phyloP scores from a whole-genome alignment of 2,329 filamentous ascomycete genomes.

The Calonectria pseudoreteaudii region DNA sequence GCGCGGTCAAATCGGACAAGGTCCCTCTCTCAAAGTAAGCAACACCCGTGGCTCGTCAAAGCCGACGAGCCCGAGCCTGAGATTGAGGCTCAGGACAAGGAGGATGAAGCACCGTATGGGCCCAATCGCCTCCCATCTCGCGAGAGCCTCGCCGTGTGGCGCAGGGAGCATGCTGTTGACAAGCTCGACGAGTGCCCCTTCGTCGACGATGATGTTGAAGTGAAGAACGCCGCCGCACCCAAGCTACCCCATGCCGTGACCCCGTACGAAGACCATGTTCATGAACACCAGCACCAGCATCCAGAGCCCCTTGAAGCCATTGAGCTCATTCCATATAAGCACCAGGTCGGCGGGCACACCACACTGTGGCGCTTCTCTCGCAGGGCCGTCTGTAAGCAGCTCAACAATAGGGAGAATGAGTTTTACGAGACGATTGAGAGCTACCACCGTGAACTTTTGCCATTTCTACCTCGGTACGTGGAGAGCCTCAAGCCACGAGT shows the following conservation, averaged over 20 bases:
- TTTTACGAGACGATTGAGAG: slow-evolving; percentile 98
- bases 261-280: slow-evolving; percentile 60
- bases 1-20: slow-evolving; percentile 60
- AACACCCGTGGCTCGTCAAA: slow-evolving; percentile 68
- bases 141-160: slow-evolving; percentile 44
- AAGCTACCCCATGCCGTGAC: slow-evolving; percentile 53
- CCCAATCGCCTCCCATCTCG: slow-evolving; percentile 43
- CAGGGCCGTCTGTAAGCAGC: slow-evolving; percentile 95
- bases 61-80: slow-evolving; percentile 62
- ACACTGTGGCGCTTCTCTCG: slow-evolving; percentile 96
- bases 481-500: not conserved
- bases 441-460: slow-evolving; percentile 87
- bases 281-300: slow-evolving; percentile 63
- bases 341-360: slow-evolving; percentile 97
- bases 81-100: slow-evolving; percentile 40
- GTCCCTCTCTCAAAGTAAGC: slow-evolving; percentile 54
- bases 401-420: slow-evolving; percentile 98
- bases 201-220: slow-evolving; percentile 57
- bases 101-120: slow-evolving; percentile 33
- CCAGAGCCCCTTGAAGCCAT: slow-evolving; percentile 85
- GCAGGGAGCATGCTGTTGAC: slow-evolving; percentile 48
- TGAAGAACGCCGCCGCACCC: slow-evolving; percentile 44
- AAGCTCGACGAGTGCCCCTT: slow-evolving; percentile 53
- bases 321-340: slow-evolving; percentile 94
- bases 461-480: slow-evolving; percentile 86